Evolutionary conservation across 441 rosid genomes (phyloP), one percentile per base, ranked within the genome.

Genomic region (Capsella rubella): DNA sequence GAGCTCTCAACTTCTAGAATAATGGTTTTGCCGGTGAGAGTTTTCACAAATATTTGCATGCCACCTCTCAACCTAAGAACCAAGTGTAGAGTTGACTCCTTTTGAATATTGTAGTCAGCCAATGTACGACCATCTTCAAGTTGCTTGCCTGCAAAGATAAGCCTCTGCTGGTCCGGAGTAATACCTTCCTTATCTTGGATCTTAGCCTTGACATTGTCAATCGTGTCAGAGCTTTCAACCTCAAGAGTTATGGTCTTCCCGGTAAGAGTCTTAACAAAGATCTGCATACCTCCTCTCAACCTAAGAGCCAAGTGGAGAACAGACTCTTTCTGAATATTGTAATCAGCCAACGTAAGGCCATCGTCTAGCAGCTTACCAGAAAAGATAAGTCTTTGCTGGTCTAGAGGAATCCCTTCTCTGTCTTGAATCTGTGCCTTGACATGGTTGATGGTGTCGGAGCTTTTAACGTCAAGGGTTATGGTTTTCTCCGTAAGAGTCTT

Each of bases 11-110:
- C 62, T 2, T 34, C 43, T 4, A 57, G 62, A 0, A 43, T 34
- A 15, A 57, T 34, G 0, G 62, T 57, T 4, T 57, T 57, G 0
- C 43, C 62, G 0, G 62, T 57, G 15, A 57, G 62, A 34, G 61
- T 56, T 14, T 34, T 56, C 0, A 56, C 43, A 35, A 56, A 56
- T 27, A 56, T 56, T 1, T 56, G 62, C 62, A 56, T 56, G 2
- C 40, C 40, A 3, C 60, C 60, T 55, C 39, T 55, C 25, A 55
- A 31, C 40, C 25, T 55, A 34, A 55, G 25, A 31, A 4, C 11
- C 60, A 55, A 55, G 42, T 32, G 40, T 7, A 55, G 18, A 0
- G 40, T 55, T n/a, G 60, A 31, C 3, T 29, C 25, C 2, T 32
- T n/a, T 4, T 55, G 60, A 2, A 55, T 55, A 31, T 28, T 32